phyloP scores from a whole-genome alignment of 768 basidiomycete species.

The Leccinum subgranulosum region DNA sequence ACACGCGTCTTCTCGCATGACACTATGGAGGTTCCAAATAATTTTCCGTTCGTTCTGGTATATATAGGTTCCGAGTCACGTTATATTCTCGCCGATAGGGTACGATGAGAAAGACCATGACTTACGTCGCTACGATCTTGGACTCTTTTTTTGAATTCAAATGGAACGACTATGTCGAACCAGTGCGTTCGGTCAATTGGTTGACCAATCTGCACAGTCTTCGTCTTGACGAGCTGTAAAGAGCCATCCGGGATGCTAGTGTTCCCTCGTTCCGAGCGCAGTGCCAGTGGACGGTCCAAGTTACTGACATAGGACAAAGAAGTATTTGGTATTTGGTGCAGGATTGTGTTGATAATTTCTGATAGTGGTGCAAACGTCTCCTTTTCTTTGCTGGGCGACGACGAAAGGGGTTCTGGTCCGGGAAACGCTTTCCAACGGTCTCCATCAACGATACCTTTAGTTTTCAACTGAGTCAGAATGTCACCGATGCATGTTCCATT shows the following conservation, averaged over 20 bases:
- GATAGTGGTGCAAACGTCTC: neutral
- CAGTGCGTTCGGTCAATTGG: too few relatives aligned
- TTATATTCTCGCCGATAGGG: too few relatives aligned
- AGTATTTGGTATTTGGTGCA: neutral
- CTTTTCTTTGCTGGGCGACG: neutral
- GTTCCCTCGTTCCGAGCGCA: too few relatives aligned
- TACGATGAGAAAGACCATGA: too few relatives aligned
- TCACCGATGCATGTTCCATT: neutral
- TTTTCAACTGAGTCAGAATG: neutral
- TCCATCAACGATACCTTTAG: neutral
- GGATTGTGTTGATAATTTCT: neutral
- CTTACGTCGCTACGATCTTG: neutral
- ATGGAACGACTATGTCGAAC: neutral
- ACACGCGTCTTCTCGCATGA: neutral
- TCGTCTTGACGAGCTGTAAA: neutral
- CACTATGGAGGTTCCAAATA: neutral
- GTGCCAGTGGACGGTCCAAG: too few relatives aligned
- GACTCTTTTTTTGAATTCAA: neutral
- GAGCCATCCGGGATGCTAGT: neutral
- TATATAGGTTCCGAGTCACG: too few relatives aligned
- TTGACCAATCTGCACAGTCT: neutral
- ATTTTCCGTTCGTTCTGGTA: neutral
- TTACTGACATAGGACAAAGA: neutral
- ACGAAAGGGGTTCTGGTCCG: neutral
- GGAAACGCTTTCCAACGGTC: neutral